Evolutionary conservation across 179 eudicot genomes (phyloP).

Genomic region (Beta macrorhiza): DNA sequence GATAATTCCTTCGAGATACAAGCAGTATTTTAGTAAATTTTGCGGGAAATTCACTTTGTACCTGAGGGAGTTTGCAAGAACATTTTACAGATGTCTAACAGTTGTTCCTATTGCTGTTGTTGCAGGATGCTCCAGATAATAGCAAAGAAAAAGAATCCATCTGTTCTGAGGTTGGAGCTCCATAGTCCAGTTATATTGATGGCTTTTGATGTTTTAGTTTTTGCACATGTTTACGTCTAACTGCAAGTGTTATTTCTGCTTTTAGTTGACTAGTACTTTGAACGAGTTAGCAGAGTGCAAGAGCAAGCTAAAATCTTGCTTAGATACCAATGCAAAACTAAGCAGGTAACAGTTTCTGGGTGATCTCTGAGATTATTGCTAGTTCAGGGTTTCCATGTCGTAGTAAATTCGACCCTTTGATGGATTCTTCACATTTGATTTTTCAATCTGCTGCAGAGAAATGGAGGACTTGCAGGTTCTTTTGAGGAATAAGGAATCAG

Average conservation of each 20-base stretch:
- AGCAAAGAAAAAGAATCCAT: conserved; percentile 36
- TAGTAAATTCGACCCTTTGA: neutral
- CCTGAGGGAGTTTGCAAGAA: neutral
- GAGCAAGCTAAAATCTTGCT: conserved; percentile 58
- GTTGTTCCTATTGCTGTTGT: conserved; percentile 15
- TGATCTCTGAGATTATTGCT: neutral
- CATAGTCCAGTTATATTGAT: neutral
- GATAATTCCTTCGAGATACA: neutral
- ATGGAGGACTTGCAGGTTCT: conserved; percentile 51
- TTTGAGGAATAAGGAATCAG: conserved; percentile 35
- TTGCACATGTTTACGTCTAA: neutral
- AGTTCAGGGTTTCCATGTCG: neutral
- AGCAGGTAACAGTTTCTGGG: conserved; percentile 46
- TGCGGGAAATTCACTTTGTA: neutral
- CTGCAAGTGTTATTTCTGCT: conserved; percentile 10
- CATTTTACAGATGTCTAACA: neutral
- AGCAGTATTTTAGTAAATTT: neutral
- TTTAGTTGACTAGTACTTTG: conserved; percentile 50
- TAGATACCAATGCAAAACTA: conserved; percentile 63
- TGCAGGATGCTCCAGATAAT: conserved; percentile 39
- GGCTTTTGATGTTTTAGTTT: neutral
- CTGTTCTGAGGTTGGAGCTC: conserved; percentile 45
- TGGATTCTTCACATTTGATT: neutral
- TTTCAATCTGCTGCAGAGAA: conserved; percentile 48
- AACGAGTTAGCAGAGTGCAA: conserved; percentile 64